A percentile compares a stretch with the other conserved stretches of the same genome.
Evolutionary conservation across 805 yeast species (phyloP).

Genomic region (Huiozyma sinensis): DNA sequence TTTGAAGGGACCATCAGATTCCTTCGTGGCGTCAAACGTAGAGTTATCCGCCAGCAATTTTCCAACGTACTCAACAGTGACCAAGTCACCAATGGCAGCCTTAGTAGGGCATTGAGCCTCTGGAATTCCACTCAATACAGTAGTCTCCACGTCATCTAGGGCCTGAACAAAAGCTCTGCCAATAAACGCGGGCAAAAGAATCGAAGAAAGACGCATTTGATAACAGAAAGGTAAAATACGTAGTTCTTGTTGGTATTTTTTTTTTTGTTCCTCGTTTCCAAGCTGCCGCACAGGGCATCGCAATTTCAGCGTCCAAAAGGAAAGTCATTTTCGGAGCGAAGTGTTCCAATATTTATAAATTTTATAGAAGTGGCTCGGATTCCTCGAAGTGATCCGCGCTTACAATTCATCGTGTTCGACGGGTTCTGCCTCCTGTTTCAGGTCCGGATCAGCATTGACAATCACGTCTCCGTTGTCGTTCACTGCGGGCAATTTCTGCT

Average conservation of each 20-base stretch:
- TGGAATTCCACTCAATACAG: slow-evolving; percentile 39
- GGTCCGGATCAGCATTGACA: background rate
- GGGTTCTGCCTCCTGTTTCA: background rate
- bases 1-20: slow-evolving; percentile 54
- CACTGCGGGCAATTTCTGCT: slow-evolving; percentile 7
- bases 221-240: no score
- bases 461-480: background rate
- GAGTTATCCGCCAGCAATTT: slow-evolving; percentile 48
- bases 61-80: slow-evolving; percentile 76
- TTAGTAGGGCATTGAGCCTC: slow-evolving; percentile 43
- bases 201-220: slow-evolving; percentile 2
- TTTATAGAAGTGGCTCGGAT: background rate
- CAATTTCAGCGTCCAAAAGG: no score
- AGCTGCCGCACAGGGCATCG: no score
- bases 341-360: background rate
- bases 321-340: no score
- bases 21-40: slow-evolving; percentile 63
- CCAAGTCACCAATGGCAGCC: slow-evolving; percentile 54
- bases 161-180: slow-evolving; percentile 14
- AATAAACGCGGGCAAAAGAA: slow-evolving; percentile 1
- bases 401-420: slow-evolving; percentile 7
- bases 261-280: no score
- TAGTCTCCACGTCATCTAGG: slow-evolving; percentile 26
- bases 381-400: background rate
- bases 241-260: no score